Conservation (phyloP, 306 rosid genomes). For the Begonia masoniana region DNA sequence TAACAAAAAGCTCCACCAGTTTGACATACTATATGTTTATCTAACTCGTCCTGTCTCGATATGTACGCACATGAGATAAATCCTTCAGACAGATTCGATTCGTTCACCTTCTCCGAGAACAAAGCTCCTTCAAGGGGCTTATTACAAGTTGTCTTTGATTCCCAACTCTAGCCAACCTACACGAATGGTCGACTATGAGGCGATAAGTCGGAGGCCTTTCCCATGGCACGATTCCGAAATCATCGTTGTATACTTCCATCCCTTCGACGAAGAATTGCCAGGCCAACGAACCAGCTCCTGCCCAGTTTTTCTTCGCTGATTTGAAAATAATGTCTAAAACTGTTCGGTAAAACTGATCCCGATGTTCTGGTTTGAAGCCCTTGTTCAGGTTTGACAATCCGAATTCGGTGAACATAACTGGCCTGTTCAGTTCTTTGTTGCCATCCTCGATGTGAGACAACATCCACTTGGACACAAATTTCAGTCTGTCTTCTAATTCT, state of each 20-base stretch:
- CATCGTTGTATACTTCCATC: conserved; percentile 64
- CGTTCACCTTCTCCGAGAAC: conserved; percentile 24
- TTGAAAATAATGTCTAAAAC: conserved; percentile 51
- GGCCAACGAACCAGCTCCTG: conserved; percentile 77
- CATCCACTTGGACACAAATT: conserved; percentile 82
- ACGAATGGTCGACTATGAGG: conserved; percentile 49
- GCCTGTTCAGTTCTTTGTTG: conserved; percentile 56
- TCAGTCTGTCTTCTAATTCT: conserved; percentile 45
- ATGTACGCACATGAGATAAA: conserved; percentile 6
- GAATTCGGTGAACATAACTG: conserved; percentile 82
- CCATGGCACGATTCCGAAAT: conserved; percentile 75
- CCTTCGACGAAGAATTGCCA: conserved; percentile 87
- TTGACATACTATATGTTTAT: conserved; percentile 3
- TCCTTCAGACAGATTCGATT: no score
- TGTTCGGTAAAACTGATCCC: conserved; percentile 45
- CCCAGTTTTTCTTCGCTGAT: conserved; percentile 57
- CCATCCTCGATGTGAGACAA: conserved; percentile 91
- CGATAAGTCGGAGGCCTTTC: conserved; percentile 38
- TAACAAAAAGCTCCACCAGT: no score
- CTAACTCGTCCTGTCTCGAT: conserved; percentile 6
- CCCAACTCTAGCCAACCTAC: conserved; percentile 52
- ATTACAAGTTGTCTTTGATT: conserved; percentile 26
- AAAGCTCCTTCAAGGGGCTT: conserved; percentile 17
- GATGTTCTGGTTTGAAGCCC: conserved; percentile 39
- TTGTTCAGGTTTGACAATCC: conserved; percentile 59